Percentiles rank a stretch among this genome's conserved stretches.
Evolutionary conservation across 2,329 filamentous ascomycete genomes (phyloP).

Genomic region (Diaporthe sp.): DNA sequence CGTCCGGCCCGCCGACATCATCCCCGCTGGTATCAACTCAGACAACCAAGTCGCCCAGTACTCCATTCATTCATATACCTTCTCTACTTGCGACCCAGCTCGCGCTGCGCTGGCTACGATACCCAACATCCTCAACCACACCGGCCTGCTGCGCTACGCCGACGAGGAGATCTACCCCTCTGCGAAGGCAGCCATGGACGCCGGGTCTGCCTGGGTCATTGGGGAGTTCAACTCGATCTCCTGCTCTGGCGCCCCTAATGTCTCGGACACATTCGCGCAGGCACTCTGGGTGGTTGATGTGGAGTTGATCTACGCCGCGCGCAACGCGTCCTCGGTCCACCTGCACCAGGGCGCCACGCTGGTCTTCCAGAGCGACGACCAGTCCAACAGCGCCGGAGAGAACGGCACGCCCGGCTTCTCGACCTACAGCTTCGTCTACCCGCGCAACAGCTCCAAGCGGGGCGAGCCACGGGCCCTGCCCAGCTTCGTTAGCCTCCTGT

Average conservation of each 20-base stretch:
- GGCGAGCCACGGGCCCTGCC: conserved; percentile 13
- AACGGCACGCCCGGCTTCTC: conserved; percentile 27
- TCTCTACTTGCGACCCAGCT: background rate
- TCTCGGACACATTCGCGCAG: conserved; percentile 57
- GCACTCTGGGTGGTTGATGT: conserved; percentile 57
- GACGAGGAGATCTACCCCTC: conserved; percentile 30
- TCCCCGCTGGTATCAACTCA: conserved; percentile 24
- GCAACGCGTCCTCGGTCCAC: conserved; percentile 54
- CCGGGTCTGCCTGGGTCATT: conserved; percentile 44
- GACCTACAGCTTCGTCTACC: conserved; percentile 25
- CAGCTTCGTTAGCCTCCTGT: conserved; percentile 26
- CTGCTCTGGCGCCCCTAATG: conserved; percentile 54
- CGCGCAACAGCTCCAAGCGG: conserved; percentile 28
- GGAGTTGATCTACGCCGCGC: conserved; percentile 54
- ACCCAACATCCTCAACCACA: conserved; percentile 26
- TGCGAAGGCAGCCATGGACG: conserved; percentile 7
- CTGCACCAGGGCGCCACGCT: conserved; percentile 47
- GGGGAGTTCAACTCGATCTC: conserved; percentile 58
- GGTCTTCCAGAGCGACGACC: conserved; percentile 22
- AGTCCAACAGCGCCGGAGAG: conserved; percentile 25
- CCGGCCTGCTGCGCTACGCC: background rate
- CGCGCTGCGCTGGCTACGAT: background rate
- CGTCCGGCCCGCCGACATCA: conserved; percentile 15
- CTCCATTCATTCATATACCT: background rate
- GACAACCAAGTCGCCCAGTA: conserved; percentile 23